Evolutionary conservation across 1,284 basidiomycete species (phyloP), one percentile per base, ranked within the genome.

Genomic region (Anthracocystis panici-leucophaei): DNA sequence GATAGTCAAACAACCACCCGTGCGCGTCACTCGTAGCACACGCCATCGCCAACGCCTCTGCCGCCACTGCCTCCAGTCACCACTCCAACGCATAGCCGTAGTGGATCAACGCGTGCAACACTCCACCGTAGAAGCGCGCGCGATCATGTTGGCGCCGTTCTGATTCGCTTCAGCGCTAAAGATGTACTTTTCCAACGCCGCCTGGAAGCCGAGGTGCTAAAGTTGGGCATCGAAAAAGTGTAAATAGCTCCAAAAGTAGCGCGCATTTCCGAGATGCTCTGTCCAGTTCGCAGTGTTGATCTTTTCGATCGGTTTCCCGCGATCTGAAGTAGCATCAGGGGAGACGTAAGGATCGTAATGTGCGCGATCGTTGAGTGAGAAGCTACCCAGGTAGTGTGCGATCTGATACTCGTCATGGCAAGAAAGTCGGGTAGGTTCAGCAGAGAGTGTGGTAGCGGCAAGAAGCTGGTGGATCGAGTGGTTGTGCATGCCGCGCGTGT

Each of bases 21-120:
- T 67, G 62, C 7, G 9, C 27, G 0, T 52, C 60, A 18, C 7
- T 31, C 1, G 77, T 78, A 1, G 51, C 49, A 2, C 58, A 25
- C 1, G 74, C 64, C 77, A 78, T 78, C 1, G 77, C 73, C 52
- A 78, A 52, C n/a, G 75, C 84, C 62, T 86, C 84, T 0, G 81
- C 81, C 1, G 80, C 81, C 10, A 85, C 16, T 6, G 51, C 77
- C 12, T 66, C 58, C 31, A 82, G 18, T 0, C 65, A 60, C 29
- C 84, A 78, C 56, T 86, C 85, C 56, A 83, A 51, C 8, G 82
- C 85, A 50, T 84, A 80, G 1, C 85, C 84, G 29, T 83, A 72
- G 51, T 86, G 83, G 46, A 86, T 86, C 33, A 84, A 41, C 2
- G 78, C 76, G 59, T 86, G 85, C n/a, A 86, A 48, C 4, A 81